A percentile compares a stretch with the other conserved stretches of the same genome.
Conservation (phyloP, 2,329 filamentous ascomycete species). For the Alternaria ventricosa region DNA sequence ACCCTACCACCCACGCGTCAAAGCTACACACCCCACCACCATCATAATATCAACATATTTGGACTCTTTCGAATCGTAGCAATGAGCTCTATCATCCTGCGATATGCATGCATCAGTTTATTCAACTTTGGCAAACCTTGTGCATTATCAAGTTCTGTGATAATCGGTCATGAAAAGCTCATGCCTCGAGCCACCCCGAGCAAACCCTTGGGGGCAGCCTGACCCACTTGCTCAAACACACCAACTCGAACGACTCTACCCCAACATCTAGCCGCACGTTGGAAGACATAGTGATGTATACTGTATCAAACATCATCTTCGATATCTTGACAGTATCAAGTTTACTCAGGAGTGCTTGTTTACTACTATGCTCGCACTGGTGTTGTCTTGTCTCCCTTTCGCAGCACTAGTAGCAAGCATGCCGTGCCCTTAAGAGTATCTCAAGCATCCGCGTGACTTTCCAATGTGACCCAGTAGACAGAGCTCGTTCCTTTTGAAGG, state of each 20-base stretch:
- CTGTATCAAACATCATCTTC: neutral
- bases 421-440: neutral
- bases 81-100: constrained; percentile 17
- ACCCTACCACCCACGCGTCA: constrained; percentile 34
- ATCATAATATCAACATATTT: constrained; percentile 62
- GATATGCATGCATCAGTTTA: constrained; percentile 14
- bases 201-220: constrained; percentile 33
- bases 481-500: neutral
- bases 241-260: constrained; percentile 6
- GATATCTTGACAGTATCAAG: constrained; percentile 17
- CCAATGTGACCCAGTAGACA: neutral
- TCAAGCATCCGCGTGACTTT: neutral
- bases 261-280: constrained; percentile 20
- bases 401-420: neutral
- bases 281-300: constrained; percentile 4
- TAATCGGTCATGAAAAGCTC: constrained; percentile 21
- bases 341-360: constrained; percentile 4
- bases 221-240: constrained; percentile 40
- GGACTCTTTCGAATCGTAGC: constrained; percentile 68
- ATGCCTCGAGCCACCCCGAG: constrained; percentile 38
- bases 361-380: neutral
- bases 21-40: constrained; percentile 37
- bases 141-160: constrained; percentile 14
- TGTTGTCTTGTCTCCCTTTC: neutral
- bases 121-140: constrained; percentile 6